These are phyloP conservation scores for Globisporangium polare DNA, from an alignment of 352 stramenopile genomes.

Conservation along the genomic window DNA sequence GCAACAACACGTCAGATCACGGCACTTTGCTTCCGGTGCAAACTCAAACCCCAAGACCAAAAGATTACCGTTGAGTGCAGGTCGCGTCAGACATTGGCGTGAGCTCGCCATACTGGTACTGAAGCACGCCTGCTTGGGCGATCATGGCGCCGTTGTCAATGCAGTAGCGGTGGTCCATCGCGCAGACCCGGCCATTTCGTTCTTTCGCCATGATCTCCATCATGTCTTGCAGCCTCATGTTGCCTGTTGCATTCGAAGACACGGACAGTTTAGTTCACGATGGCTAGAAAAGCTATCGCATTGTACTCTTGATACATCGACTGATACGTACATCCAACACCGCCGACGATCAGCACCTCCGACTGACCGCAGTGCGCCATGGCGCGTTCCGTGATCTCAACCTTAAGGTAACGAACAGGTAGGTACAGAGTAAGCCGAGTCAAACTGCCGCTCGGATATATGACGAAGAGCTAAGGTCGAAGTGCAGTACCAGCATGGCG, in stretches of 20 bases:
- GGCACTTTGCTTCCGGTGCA: not conserved
- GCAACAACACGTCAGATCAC: not conserved
- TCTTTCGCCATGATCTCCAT: conserved; percentile 97
- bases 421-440: not conserved
- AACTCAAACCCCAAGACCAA: not conserved
- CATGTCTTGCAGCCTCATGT: conserved; percentile 94
- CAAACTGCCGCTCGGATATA: too few species aligned
- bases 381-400: conserved; percentile 99
- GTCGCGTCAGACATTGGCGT: conserved; percentile 91
- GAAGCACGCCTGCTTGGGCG: conserved; percentile 97
- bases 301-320: too few species aligned
- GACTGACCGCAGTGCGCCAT: conserved; percentile 98
- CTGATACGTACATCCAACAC: conserved; percentile 98
- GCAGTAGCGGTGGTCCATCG: conserved; percentile 99
- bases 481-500: conserved; percentile 96
- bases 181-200: conserved; percentile 92
- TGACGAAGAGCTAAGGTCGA: too few species aligned
- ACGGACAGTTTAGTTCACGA: not conserved
- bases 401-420: too few species aligned
- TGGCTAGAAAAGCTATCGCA: not conserved
- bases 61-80: conserved; percentile 91
- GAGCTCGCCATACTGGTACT: conserved; percentile 93
- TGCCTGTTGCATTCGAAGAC: conserved; percentile 29
- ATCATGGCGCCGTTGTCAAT: conserved; percentile 99
- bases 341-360: conserved; percentile 98